A percentile compares a stretch with the other conserved stretches of the same genome.
Conservation (phyloP, 306 rosid species). For the Arachis stenosperma region DNA sequence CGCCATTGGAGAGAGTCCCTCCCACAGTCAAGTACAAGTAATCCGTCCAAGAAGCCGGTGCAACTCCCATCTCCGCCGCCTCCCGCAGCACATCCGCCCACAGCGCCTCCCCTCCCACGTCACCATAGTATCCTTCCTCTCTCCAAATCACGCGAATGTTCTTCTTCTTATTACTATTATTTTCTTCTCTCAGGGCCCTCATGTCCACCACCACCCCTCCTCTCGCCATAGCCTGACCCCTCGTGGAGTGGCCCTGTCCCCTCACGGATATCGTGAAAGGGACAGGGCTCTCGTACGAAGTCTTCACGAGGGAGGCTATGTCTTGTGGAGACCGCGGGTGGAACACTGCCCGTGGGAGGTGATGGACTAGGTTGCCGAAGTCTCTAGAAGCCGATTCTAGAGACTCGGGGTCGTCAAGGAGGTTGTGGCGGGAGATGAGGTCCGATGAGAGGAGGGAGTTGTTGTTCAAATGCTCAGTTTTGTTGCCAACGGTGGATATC, state of each 20-base stretch:
- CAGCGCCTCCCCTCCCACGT: conserved; percentile 70
- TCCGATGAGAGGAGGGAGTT: conserved; percentile 30
- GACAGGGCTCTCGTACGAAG: conserved; percentile 42
- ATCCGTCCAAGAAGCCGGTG: conserved; percentile 81
- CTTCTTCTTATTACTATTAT: background rate
- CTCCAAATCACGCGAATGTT: too few relatives aligned
- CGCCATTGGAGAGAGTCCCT: conserved; percentile 82
- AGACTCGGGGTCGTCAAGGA: conserved; percentile 50
- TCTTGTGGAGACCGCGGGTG: conserved; percentile 56
- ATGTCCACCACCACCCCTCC: conserved; percentile 73
- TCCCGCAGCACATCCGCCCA: conserved; percentile 63
- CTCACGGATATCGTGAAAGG: conserved; percentile 59
- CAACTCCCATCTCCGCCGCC: conserved; percentile 55
- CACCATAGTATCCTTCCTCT: conserved; percentile 42
- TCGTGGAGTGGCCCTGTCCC: conserved; percentile 76
- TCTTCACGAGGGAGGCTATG: conserved; percentile 40
- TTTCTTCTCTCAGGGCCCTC: conserved; percentile 42
- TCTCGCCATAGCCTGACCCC: conserved; percentile 75
- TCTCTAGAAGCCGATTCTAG: conserved; percentile 58
- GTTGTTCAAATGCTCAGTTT: conserved; percentile 46
- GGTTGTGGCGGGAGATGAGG: conserved; percentile 17
- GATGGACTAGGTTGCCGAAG: conserved; percentile 58
- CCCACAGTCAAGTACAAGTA: conserved; percentile 69
- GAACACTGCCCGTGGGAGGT: conserved; percentile 60
- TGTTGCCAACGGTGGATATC: conserved; percentile 53